phyloP scores from a whole-genome alignment of 2,329 filamentous ascomycete species.

The Metarhizium rileyi region DNA sequence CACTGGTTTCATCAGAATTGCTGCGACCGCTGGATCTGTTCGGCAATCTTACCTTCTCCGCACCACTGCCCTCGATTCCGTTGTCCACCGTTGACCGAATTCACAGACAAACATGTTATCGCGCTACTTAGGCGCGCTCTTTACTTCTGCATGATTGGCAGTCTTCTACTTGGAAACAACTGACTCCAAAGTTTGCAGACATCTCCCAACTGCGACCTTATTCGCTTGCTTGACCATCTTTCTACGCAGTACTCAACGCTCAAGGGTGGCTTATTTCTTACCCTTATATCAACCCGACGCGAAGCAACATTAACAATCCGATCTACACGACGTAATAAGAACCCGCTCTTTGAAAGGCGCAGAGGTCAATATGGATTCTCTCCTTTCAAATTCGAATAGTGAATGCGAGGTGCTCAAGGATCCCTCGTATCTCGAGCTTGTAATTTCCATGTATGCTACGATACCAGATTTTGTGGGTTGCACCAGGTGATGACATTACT shows the following conservation, averaged over 20 bases:
- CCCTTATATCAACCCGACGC: neutral
- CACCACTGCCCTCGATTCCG: neutral
- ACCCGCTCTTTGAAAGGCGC: neutral
- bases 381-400: conserved; percentile 3
- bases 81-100: neutral
- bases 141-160: neutral
- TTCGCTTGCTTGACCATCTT: neutral
- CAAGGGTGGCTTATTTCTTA: neutral
- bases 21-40: neutral
- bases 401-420: conserved; percentile 41
- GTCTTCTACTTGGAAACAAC: neutral
- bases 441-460: conserved; percentile 40
- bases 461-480: conserved; percentile 8
- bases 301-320: neutral
- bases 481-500: neutral
- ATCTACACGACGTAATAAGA: neutral
- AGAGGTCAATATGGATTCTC: neutral
- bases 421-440: conserved; percentile 44
- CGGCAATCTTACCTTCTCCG: neutral
- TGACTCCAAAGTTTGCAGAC: neutral
- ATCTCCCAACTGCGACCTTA: neutral
- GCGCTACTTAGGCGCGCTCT: neutral
- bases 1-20: neutral
- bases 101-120: conserved; percentile 3
- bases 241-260: neutral